phyloP scores from a whole-genome alignment of 2,329 filamentous ascomycete species.

The Aspergillus flavus region DNA sequence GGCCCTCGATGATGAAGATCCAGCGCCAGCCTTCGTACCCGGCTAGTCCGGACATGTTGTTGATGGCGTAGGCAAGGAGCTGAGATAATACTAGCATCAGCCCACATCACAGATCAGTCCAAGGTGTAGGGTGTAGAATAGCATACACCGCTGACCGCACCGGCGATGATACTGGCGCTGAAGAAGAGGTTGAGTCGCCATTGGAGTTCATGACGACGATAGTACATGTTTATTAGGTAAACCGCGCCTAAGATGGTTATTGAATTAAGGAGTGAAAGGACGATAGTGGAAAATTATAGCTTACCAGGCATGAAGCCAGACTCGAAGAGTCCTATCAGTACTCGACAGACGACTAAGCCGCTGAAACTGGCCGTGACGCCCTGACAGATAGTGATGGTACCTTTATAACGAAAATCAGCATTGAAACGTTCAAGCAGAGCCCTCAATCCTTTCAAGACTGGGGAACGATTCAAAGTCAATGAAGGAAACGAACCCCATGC shows the following conservation, averaged over 20 bases:
- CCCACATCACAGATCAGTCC: not conserved
- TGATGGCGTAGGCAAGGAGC: conserved; percentile 48
- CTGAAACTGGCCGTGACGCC: conserved; percentile 44
- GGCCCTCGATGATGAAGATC: conserved; percentile 55
- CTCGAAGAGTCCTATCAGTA: conserved; percentile 42
- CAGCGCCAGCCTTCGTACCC: conserved; percentile 48
- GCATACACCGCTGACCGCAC: conserved; percentile 43
- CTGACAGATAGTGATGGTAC: conserved; percentile 47
- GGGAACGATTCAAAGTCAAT: not conserved
- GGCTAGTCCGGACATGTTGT: conserved; percentile 43
- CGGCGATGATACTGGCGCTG: conserved; percentile 40
- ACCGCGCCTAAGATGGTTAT: conserved; percentile 26
- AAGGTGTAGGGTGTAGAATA: not conserved
- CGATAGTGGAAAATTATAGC: not conserved
- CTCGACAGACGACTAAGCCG: conserved; percentile 40
- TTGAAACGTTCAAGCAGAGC: not conserved
- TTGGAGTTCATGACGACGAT: conserved; percentile 44
- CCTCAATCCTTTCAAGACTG: not conserved
- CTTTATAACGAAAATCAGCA: conserved; percentile 24
- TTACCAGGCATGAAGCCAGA: conserved; percentile 43
- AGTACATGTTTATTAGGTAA: conserved; percentile 42
- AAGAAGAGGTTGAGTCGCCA: conserved; percentile 41
- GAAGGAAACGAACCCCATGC: conserved; percentile 36
- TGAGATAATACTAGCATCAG: conserved; percentile 9
- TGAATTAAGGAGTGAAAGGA: not conserved